These are phyloP conservation scores for Cyberlindnera euphorbiiphila DNA, from an alignment of 805 yeast species.

Conservation along the genomic window DNA sequence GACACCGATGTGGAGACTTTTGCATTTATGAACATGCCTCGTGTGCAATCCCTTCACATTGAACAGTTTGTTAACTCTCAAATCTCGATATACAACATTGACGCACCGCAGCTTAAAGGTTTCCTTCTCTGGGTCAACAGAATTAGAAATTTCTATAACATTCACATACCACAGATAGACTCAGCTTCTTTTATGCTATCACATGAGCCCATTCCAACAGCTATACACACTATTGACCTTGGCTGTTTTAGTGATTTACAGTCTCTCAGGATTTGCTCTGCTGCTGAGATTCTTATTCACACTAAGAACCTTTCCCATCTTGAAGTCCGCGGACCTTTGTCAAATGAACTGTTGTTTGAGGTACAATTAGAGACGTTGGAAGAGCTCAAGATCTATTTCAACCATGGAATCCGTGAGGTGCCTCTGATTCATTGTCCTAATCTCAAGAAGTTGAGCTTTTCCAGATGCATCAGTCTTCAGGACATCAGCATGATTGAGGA, in stretches of 20 bases:
- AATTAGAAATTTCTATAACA: slow-evolving; percentile 6
- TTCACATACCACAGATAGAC: slow-evolving; percentile 7
- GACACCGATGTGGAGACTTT: slow-evolving; percentile 15
- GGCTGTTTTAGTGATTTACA: slow-evolving; percentile 8
- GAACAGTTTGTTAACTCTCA: slow-evolving; percentile 18
- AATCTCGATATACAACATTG: slow-evolving; percentile 8
- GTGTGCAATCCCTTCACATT: slow-evolving; percentile 9
- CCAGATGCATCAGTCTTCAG: slow-evolving; percentile 14
- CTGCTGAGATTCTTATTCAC: slow-evolving; percentile 13
- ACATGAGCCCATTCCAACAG: slow-evolving; percentile 14
- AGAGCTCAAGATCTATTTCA: slow-evolving; percentile 14
- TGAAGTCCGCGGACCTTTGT: slow-evolving; percentile 21
- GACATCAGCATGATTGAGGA: slow-evolving; percentile 2
- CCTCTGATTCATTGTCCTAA: slow-evolving; percentile 15
- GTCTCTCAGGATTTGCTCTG: slow-evolving; percentile 15
- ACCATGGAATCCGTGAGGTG: slow-evolving; percentile 7
- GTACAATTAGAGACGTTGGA: slow-evolving; percentile 5
- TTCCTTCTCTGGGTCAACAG: slow-evolving; percentile 16
- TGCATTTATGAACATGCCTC: slow-evolving; percentile 11
- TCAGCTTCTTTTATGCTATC: slow-evolving; percentile 19
- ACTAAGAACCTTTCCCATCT: slow-evolving; percentile 7
- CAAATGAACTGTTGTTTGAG: slow-evolving; percentile 6
- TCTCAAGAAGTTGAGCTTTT: slow-evolving; percentile 7
- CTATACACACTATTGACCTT: slow-evolving; percentile 9
- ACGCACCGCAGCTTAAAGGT: slow-evolving; percentile 11